Base-by-base conservation (phyloP, 345 rosid species). In the Conringia planisiliqua region DNA sequence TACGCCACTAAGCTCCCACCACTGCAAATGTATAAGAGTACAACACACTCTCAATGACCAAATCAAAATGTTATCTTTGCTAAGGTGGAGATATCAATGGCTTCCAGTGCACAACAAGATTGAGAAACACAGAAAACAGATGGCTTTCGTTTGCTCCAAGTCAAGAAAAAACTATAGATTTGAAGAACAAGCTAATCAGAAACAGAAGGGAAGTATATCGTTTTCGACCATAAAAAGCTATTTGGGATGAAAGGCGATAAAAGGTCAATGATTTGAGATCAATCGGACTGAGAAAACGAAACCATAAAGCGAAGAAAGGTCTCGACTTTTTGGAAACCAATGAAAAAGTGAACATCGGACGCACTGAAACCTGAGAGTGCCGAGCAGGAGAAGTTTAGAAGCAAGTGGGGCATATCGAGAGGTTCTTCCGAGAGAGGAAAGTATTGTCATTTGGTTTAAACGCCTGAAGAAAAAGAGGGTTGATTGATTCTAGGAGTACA, bases 1-100 rank as follows among this genome's bases (percentile, higher is more conserved):
- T 85, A 90, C 4, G 97, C 93, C 68, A 90, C 84, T 14, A 86
- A 13, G 73, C 94, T 83, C 35, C 96, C 92, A 72, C 86, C 68
- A 52, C 99, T 95, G 91, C 83, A 69, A 50, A 70, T 48, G 44
- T 16, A 13, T 52, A 52, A 51, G 32, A 42, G 55, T 43, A 57
- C 26, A 47, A 42, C 27, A 57, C 27, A 68, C 17, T 42, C 57
- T 62, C 40, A 66, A 9, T 38, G 42, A 51, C 48, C 59, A 62
- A 62, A 10, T 7, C 52, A 54, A 29, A 69, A 51, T 4, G 7
- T 52, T 1, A 38, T 10, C 4, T 32, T 51, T 18, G 4, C 33
- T 22, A 26, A 7, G 55, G 2, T 0, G 6, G 27, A 4, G 29
- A 22, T 14, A 42, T 10, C 42, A 36, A 18, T 50, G 56, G 30